Percentiles rank a stretch among this genome's conserved stretches.
Evolutionary conservation across 31 red algal genomes (phyloP).

Genomic region (Porphyra umbilicalis): DNA sequence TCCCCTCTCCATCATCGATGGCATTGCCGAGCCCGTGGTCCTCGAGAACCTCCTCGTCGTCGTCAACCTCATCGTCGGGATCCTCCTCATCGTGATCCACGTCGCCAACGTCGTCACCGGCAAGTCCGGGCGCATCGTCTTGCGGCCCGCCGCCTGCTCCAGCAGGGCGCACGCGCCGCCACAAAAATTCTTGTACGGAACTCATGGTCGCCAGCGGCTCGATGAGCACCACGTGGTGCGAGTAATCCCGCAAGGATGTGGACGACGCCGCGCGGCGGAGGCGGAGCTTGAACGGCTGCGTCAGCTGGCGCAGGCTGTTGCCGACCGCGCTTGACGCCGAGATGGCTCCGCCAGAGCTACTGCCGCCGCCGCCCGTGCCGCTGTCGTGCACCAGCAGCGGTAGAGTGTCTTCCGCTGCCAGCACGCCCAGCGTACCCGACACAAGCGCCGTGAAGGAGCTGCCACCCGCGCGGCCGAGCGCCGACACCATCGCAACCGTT

Average conservation of each 20-base stretch:
- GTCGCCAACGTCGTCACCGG: not conserved
- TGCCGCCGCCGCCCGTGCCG: not conserved
- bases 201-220: conserved; percentile 78
- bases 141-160: not conserved
- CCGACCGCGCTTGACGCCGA: conserved; percentile 24
- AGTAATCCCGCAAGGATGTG: conserved; percentile 50
- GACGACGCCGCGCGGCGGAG: conserved; percentile 22
- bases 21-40: conserved; percentile 5
- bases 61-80: conserved; percentile 8
- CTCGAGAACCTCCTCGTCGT: conserved; percentile 1
- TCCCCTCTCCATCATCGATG: conserved; percentile 10
- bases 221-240: conserved; percentile 70
- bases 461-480: not conserved
- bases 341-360: not conserved
- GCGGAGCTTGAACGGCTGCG: conserved; percentile 74
- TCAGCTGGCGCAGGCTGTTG: conserved; percentile 63
- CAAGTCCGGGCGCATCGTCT: not conserved
- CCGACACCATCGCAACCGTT: not conserved
- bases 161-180: conserved; percentile 25
- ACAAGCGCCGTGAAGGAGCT: conserved; percentile 36
- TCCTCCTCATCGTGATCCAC: conserved; percentile 8
- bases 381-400: conserved; percentile 21
- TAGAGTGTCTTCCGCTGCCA: conserved; percentile 53
- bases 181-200: conserved; percentile 78
- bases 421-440: conserved; percentile 23